Evolutionary conservation across 2,329 filamentous ascomycete species (phyloP), one percentile per base, ranked within the genome.

Genomic region (Neospermospora avenae): DNA sequence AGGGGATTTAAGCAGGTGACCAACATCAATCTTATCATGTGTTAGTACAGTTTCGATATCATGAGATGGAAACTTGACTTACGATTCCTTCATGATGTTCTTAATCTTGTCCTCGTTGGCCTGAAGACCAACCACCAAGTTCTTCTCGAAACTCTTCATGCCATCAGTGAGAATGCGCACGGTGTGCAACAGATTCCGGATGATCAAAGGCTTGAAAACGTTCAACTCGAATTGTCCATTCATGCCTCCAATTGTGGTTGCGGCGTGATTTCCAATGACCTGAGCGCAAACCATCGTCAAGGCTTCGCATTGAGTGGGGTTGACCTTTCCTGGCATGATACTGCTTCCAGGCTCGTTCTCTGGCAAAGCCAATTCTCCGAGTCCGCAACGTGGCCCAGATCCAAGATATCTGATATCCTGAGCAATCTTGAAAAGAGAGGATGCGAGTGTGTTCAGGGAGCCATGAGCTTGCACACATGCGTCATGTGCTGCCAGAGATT

Each of bases 261-360:
- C 91, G 57, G 92, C 89, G 74, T 98, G 87, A 83, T 99, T 99
- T 73, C 95, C 95, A 84, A 98, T 96, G 64, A 99, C 93, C 78
- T 99, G 95, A 20, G 91, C 86, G 80, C 93, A 97, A 63, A 98
- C 82, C 95, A 99, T 99, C 70, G 95, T 98, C 76, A 99, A 80
- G 63, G 92, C 90, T 82, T 99, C 95, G 78, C 92, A 96, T 80
- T 99, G 95, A 34, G 95, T 99, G 34, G 95, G 95, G 82, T 99
- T 99, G 75, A 99, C 95, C 82, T 99, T 99, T 73, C 95, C 95
- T 46, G 95, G 95, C 95, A 99, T 99, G 81, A 99, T 98, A 70
- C 90, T 96, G 73, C 89, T 95, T 66, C 93, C 93, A 35, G 95
- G 95, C 81, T 99, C 95, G 80, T 99, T 99, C 81, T 99, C 95